These are phyloP conservation scores for Jimgerdemannia flammicorona DNA, from an alignment of 192 early-diverging fungal species.

Conservation along the genomic window DNA sequence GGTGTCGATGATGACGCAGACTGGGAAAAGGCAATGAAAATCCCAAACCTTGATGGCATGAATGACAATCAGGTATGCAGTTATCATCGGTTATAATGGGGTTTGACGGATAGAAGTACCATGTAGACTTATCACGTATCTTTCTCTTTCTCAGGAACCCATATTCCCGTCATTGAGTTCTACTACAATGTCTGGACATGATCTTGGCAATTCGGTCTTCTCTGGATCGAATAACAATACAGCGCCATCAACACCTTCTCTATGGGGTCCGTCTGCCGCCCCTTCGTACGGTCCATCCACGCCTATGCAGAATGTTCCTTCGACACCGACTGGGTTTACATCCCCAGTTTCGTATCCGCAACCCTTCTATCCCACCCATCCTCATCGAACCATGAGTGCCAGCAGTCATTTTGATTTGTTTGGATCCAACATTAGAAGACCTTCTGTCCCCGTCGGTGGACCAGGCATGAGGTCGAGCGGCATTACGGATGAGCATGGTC, in stretches of 20 bases:
- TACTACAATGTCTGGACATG: slow-evolving; percentile 14
- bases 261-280: background rate
- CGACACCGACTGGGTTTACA: slow-evolving; percentile 3
- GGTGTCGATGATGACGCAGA: slow-evolving; percentile 12
- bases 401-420: slow-evolving; percentile 11
- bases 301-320: slow-evolving; percentile 1
- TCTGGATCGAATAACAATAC: background rate
- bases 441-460: slow-evolving; percentile 4
- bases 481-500: slow-evolving; percentile 16
- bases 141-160: slow-evolving; percentile 13
- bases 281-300: slow-evolving; percentile 7
- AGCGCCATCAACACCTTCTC: slow-evolving; percentile 6
- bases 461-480: slow-evolving; percentile 4
- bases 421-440: slow-evolving; percentile 16
- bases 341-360: slow-evolving; percentile 10
- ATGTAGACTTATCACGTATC: slow-evolving; percentile 3
- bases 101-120: background rate
- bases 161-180: slow-evolving; percentile 13
- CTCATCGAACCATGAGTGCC: slow-evolving; percentile 11
- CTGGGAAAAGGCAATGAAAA: slow-evolving; percentile 12
- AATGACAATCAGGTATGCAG: background rate
- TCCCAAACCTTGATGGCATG: background rate
- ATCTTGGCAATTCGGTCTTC: slow-evolving; percentile 13
- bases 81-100: background rate
- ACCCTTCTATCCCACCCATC: slow-evolving; percentile 15